Evolutionary conservation across 495 filamentous ascomycete species (phyloP).

Genomic region (Hyaloscypha bicolor): DNA sequence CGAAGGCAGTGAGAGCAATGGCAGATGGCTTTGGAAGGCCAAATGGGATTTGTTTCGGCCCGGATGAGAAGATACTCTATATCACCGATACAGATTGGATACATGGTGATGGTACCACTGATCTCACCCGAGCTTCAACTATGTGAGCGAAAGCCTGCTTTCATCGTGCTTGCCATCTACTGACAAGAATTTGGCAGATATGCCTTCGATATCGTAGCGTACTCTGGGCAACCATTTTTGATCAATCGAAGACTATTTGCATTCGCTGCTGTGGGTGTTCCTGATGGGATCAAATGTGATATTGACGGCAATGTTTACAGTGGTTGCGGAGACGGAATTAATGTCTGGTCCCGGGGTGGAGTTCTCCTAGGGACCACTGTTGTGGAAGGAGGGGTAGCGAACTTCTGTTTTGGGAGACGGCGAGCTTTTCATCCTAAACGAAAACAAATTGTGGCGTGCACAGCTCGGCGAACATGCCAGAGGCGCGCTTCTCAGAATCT

Average conservation of each 20-base stretch:
- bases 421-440: conserved; percentile 42
- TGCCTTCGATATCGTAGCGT: conserved; percentile 13
- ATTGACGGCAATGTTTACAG: conserved; percentile 59
- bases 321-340: conserved; percentile 59
- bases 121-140: not conserved
- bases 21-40: conserved; percentile 56
- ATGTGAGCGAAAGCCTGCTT: not conserved
- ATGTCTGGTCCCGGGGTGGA: conserved; percentile 58
- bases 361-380: conserved; percentile 53
- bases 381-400: conserved; percentile 31
- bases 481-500: conserved; percentile 6
- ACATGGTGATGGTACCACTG: conserved; percentile 3
- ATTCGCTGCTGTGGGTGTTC: conserved; percentile 50
- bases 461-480: conserved; percentile 23
- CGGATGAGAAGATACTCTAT: conserved; percentile 50
- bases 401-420: conserved; percentile 46
- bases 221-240: conserved; percentile 36
- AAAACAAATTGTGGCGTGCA: conserved; percentile 39
- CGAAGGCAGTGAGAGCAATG: conserved; percentile 46
- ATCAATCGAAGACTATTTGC: conserved; percentile 56
- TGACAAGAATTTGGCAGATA: not conserved
- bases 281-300: conserved; percentile 63
- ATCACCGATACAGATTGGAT: conserved; percentile 50
- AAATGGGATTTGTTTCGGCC: conserved; percentile 59
- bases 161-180: not conserved